phyloP scores from a whole-genome alignment of 345 rosid genomes.

The Trapa incisa region DNA sequence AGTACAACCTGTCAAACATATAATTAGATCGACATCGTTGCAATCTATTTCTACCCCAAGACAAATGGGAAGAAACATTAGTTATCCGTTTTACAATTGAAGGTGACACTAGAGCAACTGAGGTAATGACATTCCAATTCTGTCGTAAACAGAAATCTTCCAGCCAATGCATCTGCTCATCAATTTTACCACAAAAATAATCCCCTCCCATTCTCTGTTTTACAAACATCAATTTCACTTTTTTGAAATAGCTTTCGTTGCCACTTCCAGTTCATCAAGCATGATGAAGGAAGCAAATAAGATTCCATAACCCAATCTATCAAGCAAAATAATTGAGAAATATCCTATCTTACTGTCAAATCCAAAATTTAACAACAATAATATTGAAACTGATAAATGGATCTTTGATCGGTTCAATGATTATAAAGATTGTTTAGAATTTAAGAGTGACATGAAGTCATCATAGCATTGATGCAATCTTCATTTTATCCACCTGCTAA shows the following conservation, averaged over 20 bases:
- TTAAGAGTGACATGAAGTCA: not conserved
- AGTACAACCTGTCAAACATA: not conserved
- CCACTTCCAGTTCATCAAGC: not conserved
- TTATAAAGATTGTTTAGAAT: not conserved
- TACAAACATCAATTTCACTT: not conserved
- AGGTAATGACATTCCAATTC: not conserved
- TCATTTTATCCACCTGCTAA: not conserved
- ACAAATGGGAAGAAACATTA: not conserved
- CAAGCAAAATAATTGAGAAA: not conserved
- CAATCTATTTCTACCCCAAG: not conserved
- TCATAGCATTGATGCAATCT: not conserved
- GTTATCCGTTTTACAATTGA: not conserved
- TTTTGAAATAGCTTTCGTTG: not conserved
- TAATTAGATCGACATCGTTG: not conserved
- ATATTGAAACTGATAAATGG: not conserved
- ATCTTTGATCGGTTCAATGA: not conserved
- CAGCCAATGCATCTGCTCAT: not conserved
- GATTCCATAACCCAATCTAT: not conserved
- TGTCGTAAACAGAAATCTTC: not conserved
- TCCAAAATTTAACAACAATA: not conserved
- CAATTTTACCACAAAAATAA: not conserved
- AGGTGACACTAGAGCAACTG: not conserved
- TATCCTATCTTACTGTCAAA: not conserved
- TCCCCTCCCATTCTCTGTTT: not conserved
- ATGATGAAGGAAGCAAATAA: not conserved